Percentiles rank a stretch among this genome's conserved stretches.
These are phyloP conservation scores for Fulvia fulva DNA, from an alignment of 2,329 filamentous ascomycete species.

Conservation along the genomic window DNA sequence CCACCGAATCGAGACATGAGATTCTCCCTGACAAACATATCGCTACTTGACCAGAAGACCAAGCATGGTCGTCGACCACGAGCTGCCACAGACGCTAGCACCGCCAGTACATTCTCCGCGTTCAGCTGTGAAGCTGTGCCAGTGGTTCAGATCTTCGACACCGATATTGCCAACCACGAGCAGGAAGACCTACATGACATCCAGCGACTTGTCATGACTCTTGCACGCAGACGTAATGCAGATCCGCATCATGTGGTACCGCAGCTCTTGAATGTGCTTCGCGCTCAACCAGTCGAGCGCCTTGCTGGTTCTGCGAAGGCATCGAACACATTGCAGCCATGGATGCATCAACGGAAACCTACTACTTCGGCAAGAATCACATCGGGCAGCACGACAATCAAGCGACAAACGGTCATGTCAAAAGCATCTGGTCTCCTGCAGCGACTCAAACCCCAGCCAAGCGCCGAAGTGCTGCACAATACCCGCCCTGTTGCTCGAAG, in stretches of 20 bases:
- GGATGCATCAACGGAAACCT: not conserved
- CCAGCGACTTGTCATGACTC: constrained; percentile 32
- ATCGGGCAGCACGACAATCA: constrained; percentile 5
- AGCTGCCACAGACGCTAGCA: constrained; percentile 5
- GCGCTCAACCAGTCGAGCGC: not conserved
- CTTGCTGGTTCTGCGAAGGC: not conserved
- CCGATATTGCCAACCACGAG: constrained; percentile 17
- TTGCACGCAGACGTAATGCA: constrained; percentile 37
- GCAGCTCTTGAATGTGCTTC: constrained; percentile 35
- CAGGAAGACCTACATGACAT: constrained; percentile 30
- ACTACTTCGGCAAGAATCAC: constrained; percentile 7
- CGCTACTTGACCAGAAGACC: constrained; percentile 22
- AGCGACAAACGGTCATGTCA: constrained; percentile 23
- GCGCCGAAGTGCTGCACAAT: constrained; percentile 12
- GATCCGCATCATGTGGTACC: constrained; percentile 31
- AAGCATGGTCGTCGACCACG: constrained; percentile 6
- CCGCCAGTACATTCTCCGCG: constrained; percentile 27
- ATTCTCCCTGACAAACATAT: constrained; percentile 24
- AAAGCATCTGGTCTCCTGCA: constrained; percentile 32
- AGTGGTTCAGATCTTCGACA: constrained; percentile 6
- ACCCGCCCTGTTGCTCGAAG: constrained; percentile 23
- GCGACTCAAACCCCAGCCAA: constrained; percentile 25
- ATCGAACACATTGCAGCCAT: not conserved
- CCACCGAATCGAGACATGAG: constrained; percentile 25
- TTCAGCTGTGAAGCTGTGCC: constrained; percentile 35